Percentiles rank a stretch among this genome's conserved stretches.
These are phyloP conservation scores for Vitis hybrid DNA, from an alignment of 177 flowering plant genomes.

Conservation along the genomic window DNA sequence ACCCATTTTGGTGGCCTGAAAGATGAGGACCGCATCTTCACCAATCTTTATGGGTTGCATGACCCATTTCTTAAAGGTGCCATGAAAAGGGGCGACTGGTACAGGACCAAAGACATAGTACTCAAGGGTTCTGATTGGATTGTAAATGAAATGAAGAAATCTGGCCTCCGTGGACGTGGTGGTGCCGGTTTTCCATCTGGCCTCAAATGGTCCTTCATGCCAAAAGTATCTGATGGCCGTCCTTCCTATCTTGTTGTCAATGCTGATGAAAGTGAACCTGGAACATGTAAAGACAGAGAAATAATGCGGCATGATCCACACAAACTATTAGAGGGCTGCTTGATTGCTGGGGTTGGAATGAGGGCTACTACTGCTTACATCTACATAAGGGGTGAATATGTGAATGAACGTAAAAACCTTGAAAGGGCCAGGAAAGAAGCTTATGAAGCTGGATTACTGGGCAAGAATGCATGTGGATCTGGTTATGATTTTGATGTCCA, in stretches of 20 bases:
- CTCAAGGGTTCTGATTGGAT: constrained; percentile 96
- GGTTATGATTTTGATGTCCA: constrained; percentile 97
- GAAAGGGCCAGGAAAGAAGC: constrained; percentile 83
- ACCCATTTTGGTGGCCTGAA: constrained; percentile 95
- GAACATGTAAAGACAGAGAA: constrained; percentile 95
- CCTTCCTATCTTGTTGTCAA: constrained; percentile 96
- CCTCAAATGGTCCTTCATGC: constrained; percentile 99
- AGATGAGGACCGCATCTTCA: constrained; percentile 96
- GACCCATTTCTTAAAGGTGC: constrained; percentile 99
- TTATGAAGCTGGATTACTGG: constrained; percentile 79
- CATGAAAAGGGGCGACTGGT: constrained; percentile 92
- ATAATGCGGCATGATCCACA: constrained; percentile 99
- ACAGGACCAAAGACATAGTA: constrained; percentile 88
- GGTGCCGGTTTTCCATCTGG: constrained; percentile 99
- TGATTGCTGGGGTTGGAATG: constrained; percentile 98
- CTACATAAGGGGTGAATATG: constrained; percentile 95
- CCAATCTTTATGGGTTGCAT: constrained; percentile 87
- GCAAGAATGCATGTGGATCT: constrained; percentile 95
- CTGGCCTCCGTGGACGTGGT: constrained; percentile 98
- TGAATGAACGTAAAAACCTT: constrained; percentile 77
- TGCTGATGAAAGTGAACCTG: constrained; percentile 99
- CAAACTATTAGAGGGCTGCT: constrained; percentile 86
- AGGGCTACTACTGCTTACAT: constrained; percentile 93
- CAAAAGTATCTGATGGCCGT: constrained; percentile 94
- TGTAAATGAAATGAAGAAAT: constrained; percentile 91